A percentile compares a stretch with the other conserved stretches of the same genome.
Conservation (phyloP, 805 yeast species). For the Saccharomycopsis sp. region DNA sequence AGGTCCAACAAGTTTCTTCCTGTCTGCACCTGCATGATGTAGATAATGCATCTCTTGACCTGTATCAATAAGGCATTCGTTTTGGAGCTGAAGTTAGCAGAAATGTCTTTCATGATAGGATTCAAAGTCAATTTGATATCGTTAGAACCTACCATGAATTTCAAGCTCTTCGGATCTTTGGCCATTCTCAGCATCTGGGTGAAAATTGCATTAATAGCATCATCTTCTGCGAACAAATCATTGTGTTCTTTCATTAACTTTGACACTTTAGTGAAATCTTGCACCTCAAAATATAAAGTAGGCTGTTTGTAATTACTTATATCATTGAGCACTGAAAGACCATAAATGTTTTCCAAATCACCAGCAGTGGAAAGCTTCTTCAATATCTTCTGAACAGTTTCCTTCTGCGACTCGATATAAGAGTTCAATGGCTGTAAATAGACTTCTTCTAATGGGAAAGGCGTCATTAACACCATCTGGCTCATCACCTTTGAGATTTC, state of each 20-base stretch:
- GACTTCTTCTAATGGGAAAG: slow-evolving; percentile 55
- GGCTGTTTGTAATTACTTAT: slow-evolving; percentile 45
- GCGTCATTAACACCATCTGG: slow-evolving; percentile 62
- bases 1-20: slow-evolving; percentile 62
- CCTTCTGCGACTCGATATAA: slow-evolving; percentile 48
- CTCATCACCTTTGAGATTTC: slow-evolving; percentile 52
- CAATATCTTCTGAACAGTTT: slow-evolving; percentile 40
- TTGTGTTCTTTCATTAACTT: slow-evolving; percentile 32
- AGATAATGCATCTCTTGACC: slow-evolving; percentile 73
- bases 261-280: slow-evolving; percentile 36
- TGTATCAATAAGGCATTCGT: slow-evolving; percentile 56
- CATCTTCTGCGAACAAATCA: slow-evolving; percentile 21
- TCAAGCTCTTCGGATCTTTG: slow-evolving; percentile 8
- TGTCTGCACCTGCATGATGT: slow-evolving; percentile 74
- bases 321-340: slow-evolving; percentile 63
- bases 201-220: neutral
- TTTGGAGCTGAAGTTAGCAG: slow-evolving; percentile 42
- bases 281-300: slow-evolving; percentile 32
- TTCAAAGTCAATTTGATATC: slow-evolving; percentile 37
- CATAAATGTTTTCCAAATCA: slow-evolving; percentile 53
- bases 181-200: slow-evolving; percentile 1
- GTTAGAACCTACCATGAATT: slow-evolving; percentile 26
- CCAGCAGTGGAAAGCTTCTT: slow-evolving; percentile 44
- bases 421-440: slow-evolving; percentile 78
- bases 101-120: slow-evolving; percentile 20